Percentiles rank a stretch among this genome's conserved stretches.
phyloP scores from a whole-genome alignment of 768 basidiomycete species.

The Lactarius hatsudake region DNA sequence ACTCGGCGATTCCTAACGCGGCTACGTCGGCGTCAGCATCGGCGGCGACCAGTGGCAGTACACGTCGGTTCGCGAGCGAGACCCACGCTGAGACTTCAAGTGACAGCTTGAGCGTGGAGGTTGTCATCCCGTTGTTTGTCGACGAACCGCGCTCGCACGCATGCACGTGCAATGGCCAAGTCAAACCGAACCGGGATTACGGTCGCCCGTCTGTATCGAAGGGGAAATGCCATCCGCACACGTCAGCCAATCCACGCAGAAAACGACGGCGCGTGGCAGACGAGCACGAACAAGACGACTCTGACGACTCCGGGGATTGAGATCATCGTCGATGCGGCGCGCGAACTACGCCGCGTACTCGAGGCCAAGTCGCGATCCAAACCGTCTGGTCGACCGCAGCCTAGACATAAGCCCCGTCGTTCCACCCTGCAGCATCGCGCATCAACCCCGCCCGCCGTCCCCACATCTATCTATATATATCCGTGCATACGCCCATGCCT shows the following conservation, averaged over 20 bases:
- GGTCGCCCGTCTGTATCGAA: background rate
- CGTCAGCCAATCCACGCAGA: background rate
- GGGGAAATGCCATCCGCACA: background rate
- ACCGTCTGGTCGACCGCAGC: too few relatives aligned
- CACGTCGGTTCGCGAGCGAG: background rate
- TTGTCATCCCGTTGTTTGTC: background rate
- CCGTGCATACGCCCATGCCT: background rate
- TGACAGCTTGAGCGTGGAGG: background rate
- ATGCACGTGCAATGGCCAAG: too few relatives aligned
- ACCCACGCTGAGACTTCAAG: background rate
- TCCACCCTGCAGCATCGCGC: background rate
- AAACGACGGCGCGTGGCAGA: conserved; percentile 12
- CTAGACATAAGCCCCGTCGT: background rate
- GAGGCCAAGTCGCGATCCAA: background rate
- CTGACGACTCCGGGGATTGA: background rate
- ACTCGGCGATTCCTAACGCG: conserved; percentile 15
- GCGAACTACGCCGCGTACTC: background rate
- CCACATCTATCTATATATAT: background rate
- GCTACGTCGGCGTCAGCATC: too few relatives aligned
- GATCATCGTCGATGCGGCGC: background rate
- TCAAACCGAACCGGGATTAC: too few relatives aligned
- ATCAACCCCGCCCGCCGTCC: background rate
- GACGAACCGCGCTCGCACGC: background rate
- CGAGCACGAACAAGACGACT: background rate
- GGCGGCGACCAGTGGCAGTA: background rate